These are phyloP conservation scores for Pyrus bretschneideri DNA, from an alignment of 306 rosid species.

Conservation along the genomic window DNA sequence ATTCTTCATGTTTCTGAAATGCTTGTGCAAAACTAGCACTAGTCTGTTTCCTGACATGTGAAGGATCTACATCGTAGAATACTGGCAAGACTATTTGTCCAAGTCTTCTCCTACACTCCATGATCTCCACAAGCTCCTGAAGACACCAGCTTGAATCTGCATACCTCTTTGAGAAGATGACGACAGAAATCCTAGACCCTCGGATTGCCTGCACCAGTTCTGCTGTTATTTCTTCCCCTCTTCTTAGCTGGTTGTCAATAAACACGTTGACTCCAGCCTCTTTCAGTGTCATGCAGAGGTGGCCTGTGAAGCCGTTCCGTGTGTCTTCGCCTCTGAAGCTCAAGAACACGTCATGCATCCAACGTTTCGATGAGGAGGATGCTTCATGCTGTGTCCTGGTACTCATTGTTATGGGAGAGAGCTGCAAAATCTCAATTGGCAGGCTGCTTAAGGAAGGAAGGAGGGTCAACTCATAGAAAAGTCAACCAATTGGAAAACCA, in stretches of 20 bases:
- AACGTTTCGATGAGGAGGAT: not conserved
- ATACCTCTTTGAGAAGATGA: not conserved
- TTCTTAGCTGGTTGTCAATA: not conserved
- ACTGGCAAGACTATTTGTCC: too few relatives aligned
- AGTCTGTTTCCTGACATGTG: not conserved
- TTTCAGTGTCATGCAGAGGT: not conserved
- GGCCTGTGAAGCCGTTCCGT: not conserved
- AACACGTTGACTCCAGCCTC: not conserved
- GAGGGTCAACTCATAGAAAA: too few relatives aligned
- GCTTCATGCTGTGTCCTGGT: not conserved
- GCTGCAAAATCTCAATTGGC: not conserved
- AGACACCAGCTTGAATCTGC: constrained; percentile 1
- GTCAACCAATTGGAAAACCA: too few relatives aligned
- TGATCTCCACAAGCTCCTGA: not conserved
- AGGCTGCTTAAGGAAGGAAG: too few relatives aligned
- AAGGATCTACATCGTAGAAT: not conserved
- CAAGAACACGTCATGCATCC: not conserved
- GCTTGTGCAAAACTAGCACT: not conserved
- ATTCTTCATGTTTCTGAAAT: not conserved
- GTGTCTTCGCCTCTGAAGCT: not conserved
- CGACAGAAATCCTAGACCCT: constrained; percentile 2
- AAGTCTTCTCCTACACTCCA: too few relatives aligned
- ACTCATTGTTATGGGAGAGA: not conserved
- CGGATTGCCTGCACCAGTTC: not conserved
- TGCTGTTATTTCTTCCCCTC: not conserved